Evolutionary conservation across 2,329 filamentous ascomycete genomes (phyloP).

Genomic region (Claviceps monticola): DNA sequence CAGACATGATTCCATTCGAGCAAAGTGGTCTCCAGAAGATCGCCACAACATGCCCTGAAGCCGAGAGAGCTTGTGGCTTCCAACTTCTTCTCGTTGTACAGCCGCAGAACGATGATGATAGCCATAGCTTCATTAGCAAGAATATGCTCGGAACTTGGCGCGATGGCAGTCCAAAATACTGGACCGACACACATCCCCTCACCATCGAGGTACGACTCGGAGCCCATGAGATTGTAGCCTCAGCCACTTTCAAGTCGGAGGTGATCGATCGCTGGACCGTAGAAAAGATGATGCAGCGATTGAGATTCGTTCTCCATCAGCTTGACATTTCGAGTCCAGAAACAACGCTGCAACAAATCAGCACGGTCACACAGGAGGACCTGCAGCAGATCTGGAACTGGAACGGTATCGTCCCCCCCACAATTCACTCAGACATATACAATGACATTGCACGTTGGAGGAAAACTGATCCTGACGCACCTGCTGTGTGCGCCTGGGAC

Average conservation of each 20-base stretch:
- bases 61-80: slow-evolving; percentile 12
- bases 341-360: neutral
- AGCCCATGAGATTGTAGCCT: too few relatives aligned
- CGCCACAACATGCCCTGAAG: slow-evolving; percentile 7
- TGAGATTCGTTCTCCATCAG: neutral
- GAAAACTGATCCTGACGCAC: slow-evolving; percentile 20
- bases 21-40: slow-evolving; percentile 12
- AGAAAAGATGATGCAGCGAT: neutral
- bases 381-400: slow-evolving; percentile 33
- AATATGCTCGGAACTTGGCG: neutral
- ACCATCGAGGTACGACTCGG: neutral
- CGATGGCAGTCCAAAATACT: neutral
- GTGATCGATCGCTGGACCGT: neutral
- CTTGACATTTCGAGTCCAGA: neutral
- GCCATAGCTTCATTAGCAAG: too few relatives aligned
- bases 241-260: neutral
- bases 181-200: neutral
- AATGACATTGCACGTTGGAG: slow-evolving; percentile 29
- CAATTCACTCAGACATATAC: slow-evolving; percentile 30
- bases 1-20: slow-evolving; percentile 10
- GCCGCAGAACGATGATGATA: neutral
- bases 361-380: slow-evolving; percentile 12
- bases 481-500: slow-evolving; percentile 36
- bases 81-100: slow-evolving; percentile 16
- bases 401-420: slow-evolving; percentile 28